Evolutionary conservation across 1,284 basidiomycete species (phyloP).

Genomic region (Cryptococcus jaspeensis): DNA sequence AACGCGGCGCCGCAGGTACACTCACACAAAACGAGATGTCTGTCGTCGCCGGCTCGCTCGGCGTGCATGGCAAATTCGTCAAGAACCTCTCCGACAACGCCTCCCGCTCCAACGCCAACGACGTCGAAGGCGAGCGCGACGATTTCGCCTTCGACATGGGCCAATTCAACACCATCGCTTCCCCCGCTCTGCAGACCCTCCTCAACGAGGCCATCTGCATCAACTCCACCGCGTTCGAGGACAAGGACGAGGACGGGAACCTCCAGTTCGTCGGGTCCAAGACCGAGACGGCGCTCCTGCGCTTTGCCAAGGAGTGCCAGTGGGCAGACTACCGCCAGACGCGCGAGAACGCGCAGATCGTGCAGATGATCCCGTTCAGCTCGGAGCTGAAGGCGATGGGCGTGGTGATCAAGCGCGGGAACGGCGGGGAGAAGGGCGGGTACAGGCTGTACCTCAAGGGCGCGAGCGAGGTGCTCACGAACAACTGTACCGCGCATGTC

Average conservation of each 20-base stretch:
- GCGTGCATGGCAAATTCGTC: constrained; percentile 91
- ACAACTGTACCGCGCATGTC: constrained; percentile 68
- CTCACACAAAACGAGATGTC: constrained; percentile 94
- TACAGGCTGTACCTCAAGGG: constrained; percentile 86
- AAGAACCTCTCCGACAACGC: constrained; percentile 72
- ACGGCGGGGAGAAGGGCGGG: constrained; percentile 46
- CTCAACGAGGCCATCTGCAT: constrained; percentile 85
- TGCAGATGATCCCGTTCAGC: constrained; percentile 93
- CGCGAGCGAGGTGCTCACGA: constrained; percentile 86
- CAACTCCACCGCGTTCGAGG: constrained; percentile 96
- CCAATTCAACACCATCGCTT: constrained; percentile 65
- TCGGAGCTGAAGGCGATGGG: constrained; percentile 96
- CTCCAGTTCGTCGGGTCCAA: constrained; percentile 85
- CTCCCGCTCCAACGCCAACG: constrained; percentile 70
- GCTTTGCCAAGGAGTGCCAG: constrained; percentile 79
- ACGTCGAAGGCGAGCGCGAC: constrained; percentile 52
- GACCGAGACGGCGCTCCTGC: constrained; percentile 90
- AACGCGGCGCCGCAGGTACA: constrained; percentile 52
- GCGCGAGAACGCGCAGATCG: constrained; percentile 64
- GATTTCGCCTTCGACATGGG: constrained; percentile 85
- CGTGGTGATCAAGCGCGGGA: constrained; percentile 68
- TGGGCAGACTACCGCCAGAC: constrained; percentile 76
- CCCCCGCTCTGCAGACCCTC: constrained; percentile 63
- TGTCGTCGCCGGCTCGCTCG: constrained; percentile 92
- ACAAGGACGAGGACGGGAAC: constrained; percentile 66